These are phyloP conservation scores for Coniochaeta sp. DNA, from an alignment of 2,329 filamentous ascomycete species.

Conservation along the genomic window DNA sequence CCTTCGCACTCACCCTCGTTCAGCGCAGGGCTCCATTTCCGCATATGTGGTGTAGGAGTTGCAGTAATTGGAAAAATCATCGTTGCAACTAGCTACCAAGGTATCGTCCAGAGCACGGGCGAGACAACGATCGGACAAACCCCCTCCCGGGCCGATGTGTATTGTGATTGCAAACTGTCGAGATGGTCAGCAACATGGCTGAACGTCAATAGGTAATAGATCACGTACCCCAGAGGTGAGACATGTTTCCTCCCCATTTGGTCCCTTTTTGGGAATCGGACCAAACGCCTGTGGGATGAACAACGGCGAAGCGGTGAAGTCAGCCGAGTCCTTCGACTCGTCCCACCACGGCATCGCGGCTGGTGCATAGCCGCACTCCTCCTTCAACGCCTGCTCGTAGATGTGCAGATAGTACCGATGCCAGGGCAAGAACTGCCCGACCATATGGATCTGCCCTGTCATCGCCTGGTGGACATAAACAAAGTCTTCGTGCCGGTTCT, in stretches of 20 bases:
- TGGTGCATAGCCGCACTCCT: constrained; percentile 29
- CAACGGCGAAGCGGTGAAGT: constrained; percentile 21
- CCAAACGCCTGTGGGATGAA: constrained; percentile 24
- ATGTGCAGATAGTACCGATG: constrained; percentile 29
- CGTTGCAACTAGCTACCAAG: constrained; percentile 21
- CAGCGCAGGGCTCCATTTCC: constrained; percentile 23
- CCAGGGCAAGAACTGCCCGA: constrained; percentile 29
- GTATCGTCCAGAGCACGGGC: constrained; percentile 24
- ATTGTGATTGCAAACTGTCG: constrained; percentile 11
- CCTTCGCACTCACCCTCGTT: constrained; percentile 21
- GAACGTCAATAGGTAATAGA: neutral
- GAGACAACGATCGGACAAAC: constrained; percentile 22
- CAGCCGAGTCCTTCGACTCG: constrained; percentile 25
- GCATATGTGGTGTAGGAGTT: constrained; percentile 20
- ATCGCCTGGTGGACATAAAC: constrained; percentile 28
- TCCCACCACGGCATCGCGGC: constrained; percentile 34
- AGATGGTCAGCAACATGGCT: neutral
- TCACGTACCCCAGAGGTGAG: constrained; percentile 22
- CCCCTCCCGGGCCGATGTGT: constrained; percentile 22
- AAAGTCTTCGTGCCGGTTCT: constrained; percentile 29
- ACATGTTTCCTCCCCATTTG: constrained; percentile 22
- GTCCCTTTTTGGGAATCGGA: constrained; percentile 16
- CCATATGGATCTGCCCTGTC: constrained; percentile 23
- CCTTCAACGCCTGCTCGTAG: constrained; percentile 28
- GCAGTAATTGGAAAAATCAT: constrained; percentile 23